These are phyloP conservation scores for Areca catechu DNA, from an alignment of 176 grass and related monocot species.

Conservation along the genomic window DNA sequence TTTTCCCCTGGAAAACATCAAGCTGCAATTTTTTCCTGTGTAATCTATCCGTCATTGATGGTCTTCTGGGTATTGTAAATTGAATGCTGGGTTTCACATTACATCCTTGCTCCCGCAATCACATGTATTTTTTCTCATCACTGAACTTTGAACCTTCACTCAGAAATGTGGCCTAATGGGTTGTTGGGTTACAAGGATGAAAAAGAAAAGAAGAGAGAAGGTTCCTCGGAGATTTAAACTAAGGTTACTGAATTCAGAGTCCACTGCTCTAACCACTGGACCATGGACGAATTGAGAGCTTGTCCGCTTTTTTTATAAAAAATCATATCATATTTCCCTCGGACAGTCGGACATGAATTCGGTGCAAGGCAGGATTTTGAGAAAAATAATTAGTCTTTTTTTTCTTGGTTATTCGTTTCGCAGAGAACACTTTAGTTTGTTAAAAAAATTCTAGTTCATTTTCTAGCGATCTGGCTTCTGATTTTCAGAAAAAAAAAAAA, in stretches of 20 bases:
- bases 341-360: too few species aligned
- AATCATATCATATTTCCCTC: not conserved
- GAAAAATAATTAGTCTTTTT: too few species aligned
- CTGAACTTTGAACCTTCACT: too few species aligned
- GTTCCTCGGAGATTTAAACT: not conserved
- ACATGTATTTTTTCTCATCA: too few species aligned
- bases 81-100: conserved; percentile 5
- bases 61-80: conserved; percentile 24
- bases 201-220: not conserved
- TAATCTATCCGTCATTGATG: conserved; percentile 67
- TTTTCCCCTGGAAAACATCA: not conserved
- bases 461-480: too few species aligned
- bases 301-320: not conserved
- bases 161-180: too few species aligned
- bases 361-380: too few species aligned
- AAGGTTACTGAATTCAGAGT: not conserved
- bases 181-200: too few species aligned
- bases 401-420: too few species aligned
- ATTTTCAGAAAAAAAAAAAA: too few species aligned
- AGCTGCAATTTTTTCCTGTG: conserved; percentile 22
- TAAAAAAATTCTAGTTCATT: too few species aligned
- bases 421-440: too few species aligned
- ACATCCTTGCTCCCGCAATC: not conserved
- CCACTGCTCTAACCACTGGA: not conserved
- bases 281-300: not conserved